These are phyloP conservation scores for Zelonia costaricensis DNA, from an alignment of 208 protist species.

Conservation along the genomic window DNA sequence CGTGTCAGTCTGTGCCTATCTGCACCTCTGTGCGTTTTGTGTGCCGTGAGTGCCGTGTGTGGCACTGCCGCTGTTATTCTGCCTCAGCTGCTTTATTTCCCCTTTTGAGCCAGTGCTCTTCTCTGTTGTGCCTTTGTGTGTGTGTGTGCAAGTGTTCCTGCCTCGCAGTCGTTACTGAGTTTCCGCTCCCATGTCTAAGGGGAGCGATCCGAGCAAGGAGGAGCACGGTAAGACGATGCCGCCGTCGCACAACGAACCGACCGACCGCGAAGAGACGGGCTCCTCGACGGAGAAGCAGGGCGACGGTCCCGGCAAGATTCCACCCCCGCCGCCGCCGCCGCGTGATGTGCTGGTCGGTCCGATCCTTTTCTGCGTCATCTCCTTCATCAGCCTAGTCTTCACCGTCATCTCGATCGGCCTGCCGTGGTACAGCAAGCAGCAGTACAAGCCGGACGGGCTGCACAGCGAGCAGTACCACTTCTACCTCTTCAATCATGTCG, in stretches of 20 bases:
- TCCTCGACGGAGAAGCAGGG: slow-evolving; percentile 25
- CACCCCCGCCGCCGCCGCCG: slow-evolving; percentile 47
- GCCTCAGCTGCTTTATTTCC: too few relatives aligned
- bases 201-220: slow-evolving; percentile 24
- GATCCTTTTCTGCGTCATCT: slow-evolving; percentile 31
- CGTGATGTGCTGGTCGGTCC: slow-evolving; percentile 54
- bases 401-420: slow-evolving; percentile 51
- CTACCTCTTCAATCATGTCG: slow-evolving; percentile 54
- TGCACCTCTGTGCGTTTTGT: too few relatives aligned
- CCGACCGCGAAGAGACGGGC: slow-evolving; percentile 11
- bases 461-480: slow-evolving; percentile 35
- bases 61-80: too few relatives aligned
- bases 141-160: not conserved
- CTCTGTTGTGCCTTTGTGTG: not conserved
- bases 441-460: slow-evolving; percentile 43
- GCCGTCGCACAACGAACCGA: slow-evolving; percentile 15
- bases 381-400: slow-evolving; percentile 45
- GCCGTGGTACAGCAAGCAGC: slow-evolving; percentile 69
- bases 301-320: slow-evolving; percentile 6
- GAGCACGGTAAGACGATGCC: slow-evolving; percentile 5
- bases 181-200: slow-evolving; percentile 7
- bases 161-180: not conserved
- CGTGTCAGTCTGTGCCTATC: too few relatives aligned
- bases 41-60: too few relatives aligned
- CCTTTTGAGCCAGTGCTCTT: not conserved